These are phyloP conservation scores for Fusarium neocosmosporiellum DNA, from an alignment of 2,329 filamentous ascomycete genomes.

Conservation along the genomic window DNA sequence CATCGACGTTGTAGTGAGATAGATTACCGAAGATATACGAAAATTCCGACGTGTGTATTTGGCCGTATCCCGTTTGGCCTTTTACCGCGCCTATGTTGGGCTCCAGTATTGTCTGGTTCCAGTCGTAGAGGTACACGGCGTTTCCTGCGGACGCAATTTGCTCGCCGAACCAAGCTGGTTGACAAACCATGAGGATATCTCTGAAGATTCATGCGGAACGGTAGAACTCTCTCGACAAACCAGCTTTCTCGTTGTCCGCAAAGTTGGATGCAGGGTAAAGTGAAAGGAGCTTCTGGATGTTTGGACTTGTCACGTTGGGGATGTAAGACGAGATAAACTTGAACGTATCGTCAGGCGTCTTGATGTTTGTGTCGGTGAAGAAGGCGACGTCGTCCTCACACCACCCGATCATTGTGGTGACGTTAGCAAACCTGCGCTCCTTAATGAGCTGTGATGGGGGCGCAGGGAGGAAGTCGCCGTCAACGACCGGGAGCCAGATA, in stretches of 20 bases:
- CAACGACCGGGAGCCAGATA: not conserved
- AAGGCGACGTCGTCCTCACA: not conserved
- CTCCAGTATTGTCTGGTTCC: not conserved
- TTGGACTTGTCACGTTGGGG: not conserved
- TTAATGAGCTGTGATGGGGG: not conserved
- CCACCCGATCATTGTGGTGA: not conserved
- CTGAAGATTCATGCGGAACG: not conserved
- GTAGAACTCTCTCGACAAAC: not conserved
- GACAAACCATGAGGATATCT: not conserved
- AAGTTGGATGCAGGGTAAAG: not conserved
- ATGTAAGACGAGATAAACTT: not conserved
- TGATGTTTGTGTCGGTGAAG: not conserved
- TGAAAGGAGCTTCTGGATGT: not conserved
- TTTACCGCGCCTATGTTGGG: not conserved
- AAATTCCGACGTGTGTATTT: not conserved
- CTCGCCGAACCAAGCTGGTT: not conserved
- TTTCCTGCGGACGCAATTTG: not conserved
- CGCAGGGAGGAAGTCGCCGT: not conserved
- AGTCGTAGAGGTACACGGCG: not conserved
- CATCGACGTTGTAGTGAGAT: not conserved
- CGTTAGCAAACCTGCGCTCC: not conserved
- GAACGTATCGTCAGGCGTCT: not conserved
- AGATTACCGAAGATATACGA: not conserved
- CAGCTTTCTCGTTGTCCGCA: not conserved
- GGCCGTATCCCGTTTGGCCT: not conserved